Evolutionary conservation across 2,329 filamentous ascomycete species (phyloP), one percentile per base, ranked within the genome.

Genomic region (Fusarium sp.): DNA sequence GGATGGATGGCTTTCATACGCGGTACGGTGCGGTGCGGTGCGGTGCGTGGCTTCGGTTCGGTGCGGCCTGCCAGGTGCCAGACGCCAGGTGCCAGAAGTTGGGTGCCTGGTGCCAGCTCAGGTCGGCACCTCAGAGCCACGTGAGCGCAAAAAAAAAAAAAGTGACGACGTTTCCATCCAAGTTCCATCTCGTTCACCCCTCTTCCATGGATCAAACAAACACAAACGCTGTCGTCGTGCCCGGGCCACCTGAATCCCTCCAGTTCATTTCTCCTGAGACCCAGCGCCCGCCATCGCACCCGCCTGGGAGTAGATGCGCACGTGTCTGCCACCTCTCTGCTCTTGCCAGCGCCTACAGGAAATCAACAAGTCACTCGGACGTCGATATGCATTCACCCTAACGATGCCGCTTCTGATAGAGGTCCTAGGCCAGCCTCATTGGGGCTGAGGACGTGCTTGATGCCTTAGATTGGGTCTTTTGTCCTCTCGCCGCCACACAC

Each of bases 131-230:
- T 32, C 30, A 58, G n/a, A 74, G 67, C 73, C 73, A 75, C 73
- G 73, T 75, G 73, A 75, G 70, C 61, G 60, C 43, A 30, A 52
- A 52, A 52, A 50, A 52, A 52, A 52, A 50, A 52, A 52, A 35
- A 65, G 70, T 71, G 73, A 74, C 64, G 67, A 74, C 70, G 57
- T 58, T 64, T 45, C 43, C 43, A 48, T 37, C 52, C 39, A 72
- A 30, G 57, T 75, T 75, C 73, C 64, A 75, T 76, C 34, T 32
- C 52, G 23, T 75, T 75, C 73, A 75, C 73, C 73, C 73, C 73
- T 75, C 73, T 75, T 75, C 73, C 60, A 72, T 32, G 48, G 48
- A 54, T 67, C 69, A 75, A 75, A 73, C 72, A 64, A 75, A 74
- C 64, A 61, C 72, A 64, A 41, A 54, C 48, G 45, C 45, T 50